phyloP scores from a whole-genome alignment of 164 flowering plant species.

The Magnolia changhungtana region DNA sequence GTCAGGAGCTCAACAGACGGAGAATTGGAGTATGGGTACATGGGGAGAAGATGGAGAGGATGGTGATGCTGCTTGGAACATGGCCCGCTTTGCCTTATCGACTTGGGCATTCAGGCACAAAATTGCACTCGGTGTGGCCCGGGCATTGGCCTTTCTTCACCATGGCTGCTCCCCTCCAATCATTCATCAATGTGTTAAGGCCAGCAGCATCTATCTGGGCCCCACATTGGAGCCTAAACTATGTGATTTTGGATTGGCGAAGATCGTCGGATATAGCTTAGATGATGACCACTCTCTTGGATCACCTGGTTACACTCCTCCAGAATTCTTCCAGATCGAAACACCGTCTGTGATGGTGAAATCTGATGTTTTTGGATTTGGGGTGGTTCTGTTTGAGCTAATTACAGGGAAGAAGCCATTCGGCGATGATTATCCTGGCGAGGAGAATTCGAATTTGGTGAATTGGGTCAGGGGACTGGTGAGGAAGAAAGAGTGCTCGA shows the following conservation, averaged over 20 bases:
- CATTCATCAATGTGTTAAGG: conserved; percentile 70
- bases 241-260: conserved; percentile 78
- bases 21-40: conserved; percentile 80
- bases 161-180: conserved; percentile 85
- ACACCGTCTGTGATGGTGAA: conserved; percentile 42
- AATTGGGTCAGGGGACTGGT: conserved; percentile 73
- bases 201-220: conserved; percentile 79
- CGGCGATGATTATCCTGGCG: conserved; percentile 65
- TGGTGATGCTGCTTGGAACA: conserved; percentile 38
- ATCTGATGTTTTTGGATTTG: conserved; percentile 79
- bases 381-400: conserved; percentile 74
- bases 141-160: conserved; percentile 86
- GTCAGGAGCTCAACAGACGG: conserved; percentile 50
- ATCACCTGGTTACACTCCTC: conserved; percentile 62
- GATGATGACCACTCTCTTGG: conserved; percentile 50
- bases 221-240: conserved; percentile 66
- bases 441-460: conserved; percentile 49
- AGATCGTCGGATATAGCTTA: conserved; percentile 51
- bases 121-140: conserved; percentile 75
- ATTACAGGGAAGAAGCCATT: conserved; percentile 75
- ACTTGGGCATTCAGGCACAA: conserved; percentile 79
- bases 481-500: conserved; percentile 46
- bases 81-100: conserved; percentile 45
- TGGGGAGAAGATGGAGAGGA: conserved; percentile 71
- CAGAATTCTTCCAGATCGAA: conserved; percentile 46